phyloP scores from a whole-genome alignment of 2,329 filamentous ascomycete species.

The Hypoxylon sp. region DNA sequence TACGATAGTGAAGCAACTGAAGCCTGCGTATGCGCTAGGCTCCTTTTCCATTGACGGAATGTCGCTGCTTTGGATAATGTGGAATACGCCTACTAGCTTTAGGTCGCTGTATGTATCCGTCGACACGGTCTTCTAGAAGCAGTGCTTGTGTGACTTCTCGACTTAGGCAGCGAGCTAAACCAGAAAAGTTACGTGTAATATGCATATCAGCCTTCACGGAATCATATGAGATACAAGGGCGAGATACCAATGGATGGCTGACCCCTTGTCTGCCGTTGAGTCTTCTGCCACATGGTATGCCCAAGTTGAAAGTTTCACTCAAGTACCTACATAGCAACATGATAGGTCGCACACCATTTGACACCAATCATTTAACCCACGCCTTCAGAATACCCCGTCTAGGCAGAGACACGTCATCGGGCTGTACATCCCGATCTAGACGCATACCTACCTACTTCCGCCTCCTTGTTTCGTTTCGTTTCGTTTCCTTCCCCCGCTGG shows the following conservation, averaged over 20 bases:
- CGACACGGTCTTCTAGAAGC: background rate
- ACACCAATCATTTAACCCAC: background rate
- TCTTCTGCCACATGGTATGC: background rate
- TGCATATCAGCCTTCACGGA: too few relatives aligned
- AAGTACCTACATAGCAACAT: background rate
- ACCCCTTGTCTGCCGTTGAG: background rate
- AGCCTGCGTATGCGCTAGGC: background rate
- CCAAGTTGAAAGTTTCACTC: background rate
- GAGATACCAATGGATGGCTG: background rate
- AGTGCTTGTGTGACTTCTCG: background rate
- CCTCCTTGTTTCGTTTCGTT: background rate
- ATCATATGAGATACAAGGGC: background rate
- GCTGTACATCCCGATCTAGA: background rate
- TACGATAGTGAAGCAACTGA: too few relatives aligned
- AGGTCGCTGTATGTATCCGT: background rate
- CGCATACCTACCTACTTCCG: conserved; percentile 2
- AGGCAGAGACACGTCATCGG: conserved; percentile 5
- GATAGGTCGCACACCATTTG: background rate
- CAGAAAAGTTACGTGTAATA: too few relatives aligned
- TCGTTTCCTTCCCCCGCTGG: background rate
- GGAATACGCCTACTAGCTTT: background rate
- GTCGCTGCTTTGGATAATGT: background rate
- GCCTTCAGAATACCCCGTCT: background rate
- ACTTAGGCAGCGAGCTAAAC: too few relatives aligned
- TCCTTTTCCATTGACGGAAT: background rate